phyloP scores from a whole-genome alignment of 129 eudicot genomes.

The Pittosporum tobira region DNA sequence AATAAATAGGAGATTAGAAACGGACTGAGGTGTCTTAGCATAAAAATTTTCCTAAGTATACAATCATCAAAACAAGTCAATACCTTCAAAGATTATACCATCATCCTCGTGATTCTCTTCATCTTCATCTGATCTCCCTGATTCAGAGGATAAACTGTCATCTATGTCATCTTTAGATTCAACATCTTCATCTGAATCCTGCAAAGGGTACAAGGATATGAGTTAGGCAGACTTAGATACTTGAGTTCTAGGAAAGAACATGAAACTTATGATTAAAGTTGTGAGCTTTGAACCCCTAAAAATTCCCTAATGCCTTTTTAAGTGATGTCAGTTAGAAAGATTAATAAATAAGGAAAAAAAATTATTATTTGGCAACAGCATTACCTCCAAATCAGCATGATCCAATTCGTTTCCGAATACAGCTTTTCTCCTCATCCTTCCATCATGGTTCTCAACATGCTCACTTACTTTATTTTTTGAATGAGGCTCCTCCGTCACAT shows the following conservation, averaged over 20 bases:
- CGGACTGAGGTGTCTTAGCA: background rate
- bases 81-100: conserved; percentile 25
- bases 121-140: conserved; percentile 45
- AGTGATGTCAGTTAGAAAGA: no score
- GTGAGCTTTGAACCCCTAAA: no score
- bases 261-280: no score
- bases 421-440: conserved; percentile 81
- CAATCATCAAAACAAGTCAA: no score
- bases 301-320: no score
- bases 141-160: conserved; percentile 22
- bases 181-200: conserved; percentile 51
- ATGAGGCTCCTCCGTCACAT: conserved; percentile 11
- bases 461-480: conserved; percentile 30
- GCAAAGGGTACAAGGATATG: conserved; percentile 16
- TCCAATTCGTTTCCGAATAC: conserved; percentile 54
- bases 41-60: no score
- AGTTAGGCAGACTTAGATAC: background rate
- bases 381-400: conserved; percentile 44
- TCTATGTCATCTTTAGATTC: conserved; percentile 32
- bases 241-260: background rate
- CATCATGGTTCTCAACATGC: conserved; percentile 51
- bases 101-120: conserved; percentile 37
- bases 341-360: no score
- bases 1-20: conserved; percentile 7
- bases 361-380: background rate